Percentiles rank a stretch among this genome's conserved stretches.
Conservation (phyloP, 2,329 filamentous ascomycete genomes). For the Penicillium concentricum region DNA sequence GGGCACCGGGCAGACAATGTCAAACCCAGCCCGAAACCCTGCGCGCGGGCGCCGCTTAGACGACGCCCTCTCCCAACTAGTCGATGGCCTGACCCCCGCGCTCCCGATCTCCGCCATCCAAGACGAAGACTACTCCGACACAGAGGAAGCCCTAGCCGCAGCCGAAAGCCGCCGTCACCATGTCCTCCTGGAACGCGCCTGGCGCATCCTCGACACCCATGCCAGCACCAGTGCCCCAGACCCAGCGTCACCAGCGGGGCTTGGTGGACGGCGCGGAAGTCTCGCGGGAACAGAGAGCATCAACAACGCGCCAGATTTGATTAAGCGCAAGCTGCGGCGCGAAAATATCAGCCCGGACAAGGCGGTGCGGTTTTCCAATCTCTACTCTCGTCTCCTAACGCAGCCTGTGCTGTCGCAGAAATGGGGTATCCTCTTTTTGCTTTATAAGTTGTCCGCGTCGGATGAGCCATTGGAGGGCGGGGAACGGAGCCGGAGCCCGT, state of each 20-base stretch:
- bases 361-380: slow-evolving; percentile 81
- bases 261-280: slow-evolving; percentile 30
- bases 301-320: slow-evolving; percentile 88
- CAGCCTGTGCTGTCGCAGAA: slow-evolving; percentile 91
- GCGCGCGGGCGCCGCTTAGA: slow-evolving; percentile 44
- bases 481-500: slow-evolving; percentile 37
- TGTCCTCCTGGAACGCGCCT: slow-evolving; percentile 36
- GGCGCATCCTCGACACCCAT: slow-evolving; percentile 39
- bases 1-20: slow-evolving; percentile 17
- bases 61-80: slow-evolving; percentile 44
- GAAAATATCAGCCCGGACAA: slow-evolving; percentile 71
- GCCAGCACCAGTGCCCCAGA: slow-evolving; percentile 21
- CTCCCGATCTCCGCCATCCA: slow-evolving; percentile 31
- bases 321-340: slow-evolving; percentile 81
- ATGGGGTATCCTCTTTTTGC: slow-evolving; percentile 91
- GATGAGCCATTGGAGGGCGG: slow-evolving; percentile 25
- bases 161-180: slow-evolving; percentile 40
- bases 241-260: slow-evolving; percentile 25
- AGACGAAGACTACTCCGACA: slow-evolving; percentile 32
- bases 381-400: slow-evolving; percentile 85
- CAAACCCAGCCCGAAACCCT: slow-evolving; percentile 34
- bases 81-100: slow-evolving; percentile 43
- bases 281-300: slow-evolving; percentile 52
- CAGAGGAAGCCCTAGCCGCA: slow-evolving; percentile 36
- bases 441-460: slow-evolving; percentile 77